These are phyloP conservation scores for Carallia pectinifolia DNA, from an alignment of 345 rosid species.

Conservation along the genomic window DNA sequence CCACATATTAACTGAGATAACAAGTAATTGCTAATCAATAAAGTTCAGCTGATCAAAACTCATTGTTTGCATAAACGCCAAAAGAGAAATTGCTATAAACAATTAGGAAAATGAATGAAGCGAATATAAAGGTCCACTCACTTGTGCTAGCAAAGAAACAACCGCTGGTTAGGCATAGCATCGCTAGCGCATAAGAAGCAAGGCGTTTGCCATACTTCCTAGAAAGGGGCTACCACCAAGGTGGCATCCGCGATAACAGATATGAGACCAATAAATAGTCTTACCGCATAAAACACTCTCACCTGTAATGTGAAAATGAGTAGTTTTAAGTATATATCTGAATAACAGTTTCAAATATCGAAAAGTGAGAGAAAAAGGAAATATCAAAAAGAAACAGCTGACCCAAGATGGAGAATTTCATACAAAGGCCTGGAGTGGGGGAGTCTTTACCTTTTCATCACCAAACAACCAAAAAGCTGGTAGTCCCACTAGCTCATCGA, in stretches of 20 bases:
- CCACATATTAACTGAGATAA: background rate
- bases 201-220: slow-evolving; percentile 89
- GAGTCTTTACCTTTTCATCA: slow-evolving; percentile 68
- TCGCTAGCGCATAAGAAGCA: slow-evolving; percentile 85
- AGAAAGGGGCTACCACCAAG: slow-evolving; percentile 83
- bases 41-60: slow-evolving; percentile 1
- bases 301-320: slow-evolving; percentile 42
- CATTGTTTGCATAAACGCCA: background rate
- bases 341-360: background rate
- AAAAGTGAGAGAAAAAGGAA: background rate
- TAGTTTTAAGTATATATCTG: background rate
- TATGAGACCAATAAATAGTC: slow-evolving; percentile 80
- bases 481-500: slow-evolving; percentile 75
- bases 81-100: background rate
- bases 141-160: slow-evolving; percentile 99
- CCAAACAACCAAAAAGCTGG: slow-evolving; percentile 83
- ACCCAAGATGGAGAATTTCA: background rate
- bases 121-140: slow-evolving; percentile 38
- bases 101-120: background rate
- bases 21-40: background rate
- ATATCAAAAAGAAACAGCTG: background rate
- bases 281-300: slow-evolving; percentile 88
- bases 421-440: background rate
- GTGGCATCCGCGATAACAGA: slow-evolving; percentile 82
- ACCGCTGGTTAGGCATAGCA: slow-evolving; percentile 96